Percentiles rank a stretch among this genome's conserved stretches.
Conservation (phyloP, 768 basidiomycete genomes). For the Psilocybe azurescens region DNA sequence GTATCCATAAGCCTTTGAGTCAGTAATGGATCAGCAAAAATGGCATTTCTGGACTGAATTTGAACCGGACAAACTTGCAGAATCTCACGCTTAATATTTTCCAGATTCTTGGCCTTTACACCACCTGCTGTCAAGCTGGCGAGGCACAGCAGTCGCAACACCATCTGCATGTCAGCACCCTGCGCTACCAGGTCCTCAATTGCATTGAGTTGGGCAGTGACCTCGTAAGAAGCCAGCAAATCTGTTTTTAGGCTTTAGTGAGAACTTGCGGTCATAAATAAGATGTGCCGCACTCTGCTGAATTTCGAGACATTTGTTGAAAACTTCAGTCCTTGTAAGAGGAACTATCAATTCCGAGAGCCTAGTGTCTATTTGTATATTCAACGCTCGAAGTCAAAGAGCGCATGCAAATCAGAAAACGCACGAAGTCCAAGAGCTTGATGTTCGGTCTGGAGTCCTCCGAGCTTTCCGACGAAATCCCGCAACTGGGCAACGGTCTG, state of each 20-base stretch:
- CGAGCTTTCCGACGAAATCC: slow-evolving; percentile 95
- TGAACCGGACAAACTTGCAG: slow-evolving; percentile 60
- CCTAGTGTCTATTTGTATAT: slow-evolving; percentile 73
- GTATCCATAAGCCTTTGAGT: slow-evolving; percentile 73
- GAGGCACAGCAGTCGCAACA: slow-evolving; percentile 84
- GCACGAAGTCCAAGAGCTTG: slow-evolving; percentile 87
- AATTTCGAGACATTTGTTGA: slow-evolving; percentile 91
- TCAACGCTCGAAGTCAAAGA: slow-evolving; percentile 34
- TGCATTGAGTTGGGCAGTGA: slow-evolving; percentile 75
- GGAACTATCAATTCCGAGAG: slow-evolving; percentile 92
- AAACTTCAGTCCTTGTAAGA: slow-evolving; percentile 82
- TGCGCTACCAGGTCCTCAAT: slow-evolving; percentile 93
- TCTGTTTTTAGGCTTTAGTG: slow-evolving; percentile 50
- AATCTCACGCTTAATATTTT: slow-evolving; percentile 90
- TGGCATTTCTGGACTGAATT: slow-evolving; percentile 30
- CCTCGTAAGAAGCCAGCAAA: slow-evolving; percentile 92
- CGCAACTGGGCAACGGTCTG: slow-evolving; percentile 91
- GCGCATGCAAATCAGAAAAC: slow-evolving; percentile 41
- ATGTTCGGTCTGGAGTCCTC: slow-evolving; percentile 91
- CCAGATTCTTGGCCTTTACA: slow-evolving; percentile 85
- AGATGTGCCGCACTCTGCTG: slow-evolving; percentile 76
- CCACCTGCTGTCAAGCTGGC: slow-evolving; percentile 86
- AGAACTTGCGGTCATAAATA: slow-evolving; percentile 7
- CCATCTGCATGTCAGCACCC: slow-evolving; percentile 79
- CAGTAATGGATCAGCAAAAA: slow-evolving; percentile 34